Conservation (phyloP, 306 rosid species). For the Benincasa hispida region DNA sequence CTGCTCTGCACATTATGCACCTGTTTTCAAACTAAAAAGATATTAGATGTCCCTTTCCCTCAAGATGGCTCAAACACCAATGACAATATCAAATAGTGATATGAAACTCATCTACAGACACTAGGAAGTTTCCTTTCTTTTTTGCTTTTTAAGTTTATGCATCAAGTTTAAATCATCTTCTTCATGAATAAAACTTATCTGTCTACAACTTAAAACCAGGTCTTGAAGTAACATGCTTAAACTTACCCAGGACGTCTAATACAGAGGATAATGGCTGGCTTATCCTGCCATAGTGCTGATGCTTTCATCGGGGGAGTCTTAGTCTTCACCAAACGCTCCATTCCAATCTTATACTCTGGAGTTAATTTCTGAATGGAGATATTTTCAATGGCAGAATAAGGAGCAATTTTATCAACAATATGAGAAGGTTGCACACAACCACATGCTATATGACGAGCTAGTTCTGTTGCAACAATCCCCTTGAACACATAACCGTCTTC, state of each 20-base stretch:
- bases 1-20: conserved; percentile 97
- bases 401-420: conserved; percentile 44
- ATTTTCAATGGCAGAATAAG: conserved; percentile 46
- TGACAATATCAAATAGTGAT: neutral
- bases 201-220: neutral
- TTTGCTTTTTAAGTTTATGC: neutral
- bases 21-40: conserved; percentile 36
- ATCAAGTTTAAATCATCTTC: neutral
- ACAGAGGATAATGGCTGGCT: conserved; percentile 66
- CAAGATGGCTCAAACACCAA: neutral
- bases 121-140: neutral
- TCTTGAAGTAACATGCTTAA: neutral
- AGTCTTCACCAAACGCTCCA: conserved; percentile 59
- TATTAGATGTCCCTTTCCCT: conserved; percentile 9
- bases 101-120: neutral
- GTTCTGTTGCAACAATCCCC: conserved; percentile 63
- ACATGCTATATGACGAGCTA: conserved; percentile 58
- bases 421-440: conserved; percentile 65
- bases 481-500: conserved; percentile 65
- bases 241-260: conserved; percentile 86
- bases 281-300: conserved; percentile 54
- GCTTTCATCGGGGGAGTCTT: conserved; percentile 82
- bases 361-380: conserved; percentile 63
- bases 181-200: neutral
- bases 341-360: conserved; percentile 79